A percentile compares a stretch with the other conserved stretches of the same genome.
Evolutionary conservation across 2,329 filamentous ascomycete genomes (phyloP).

Genomic region (Metarhizium anisopliae): DNA sequence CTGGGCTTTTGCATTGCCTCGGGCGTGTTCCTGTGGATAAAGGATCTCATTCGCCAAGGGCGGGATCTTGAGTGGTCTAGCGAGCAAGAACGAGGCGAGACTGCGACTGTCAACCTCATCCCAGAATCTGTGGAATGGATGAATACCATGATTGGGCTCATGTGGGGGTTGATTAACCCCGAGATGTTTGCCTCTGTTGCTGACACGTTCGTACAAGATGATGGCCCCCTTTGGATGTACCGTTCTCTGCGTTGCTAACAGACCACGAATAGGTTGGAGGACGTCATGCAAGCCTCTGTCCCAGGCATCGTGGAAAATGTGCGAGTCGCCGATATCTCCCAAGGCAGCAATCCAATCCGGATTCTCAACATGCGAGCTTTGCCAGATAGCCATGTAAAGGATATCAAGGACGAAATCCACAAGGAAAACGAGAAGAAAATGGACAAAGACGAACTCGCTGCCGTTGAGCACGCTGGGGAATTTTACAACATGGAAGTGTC

Average conservation of each 20-base stretch:
- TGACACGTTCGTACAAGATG: constrained; percentile 51
- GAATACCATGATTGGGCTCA: constrained; percentile 74
- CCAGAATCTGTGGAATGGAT: constrained; percentile 95
- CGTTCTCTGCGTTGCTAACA: not conserved
- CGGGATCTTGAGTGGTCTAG: constrained; percentile 80
- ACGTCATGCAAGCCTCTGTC: constrained; percentile 94
- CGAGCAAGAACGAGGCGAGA: constrained; percentile 77
- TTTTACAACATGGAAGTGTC: constrained; percentile 90
- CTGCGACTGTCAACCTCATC: constrained; percentile 77
- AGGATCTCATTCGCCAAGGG: constrained; percentile 75
- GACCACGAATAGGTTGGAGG: constrained; percentile 29
- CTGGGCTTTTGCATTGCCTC: constrained; percentile 63
- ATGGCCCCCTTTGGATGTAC: not conserved
- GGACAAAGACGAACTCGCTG: constrained; percentile 78
- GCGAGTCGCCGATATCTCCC: constrained; percentile 87
- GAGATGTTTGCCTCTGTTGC: constrained; percentile 89
- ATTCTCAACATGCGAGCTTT: constrained; percentile 81
- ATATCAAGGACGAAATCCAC: constrained; percentile 74
- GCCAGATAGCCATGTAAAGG: constrained; percentile 66
- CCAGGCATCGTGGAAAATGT: constrained; percentile 90
- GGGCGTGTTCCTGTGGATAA: constrained; percentile 82
- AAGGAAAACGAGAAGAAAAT: constrained; percentile 72
- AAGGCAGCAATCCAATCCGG: constrained; percentile 82
- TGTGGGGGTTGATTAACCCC: constrained; percentile 89
- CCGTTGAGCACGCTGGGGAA: constrained; percentile 81